Percentiles rank a stretch among this genome's conserved stretches.
These are phyloP conservation scores for Apophysomyces ossiformis DNA, from an alignment of 371 early-diverging fungal species.

Conservation along the genomic window DNA sequence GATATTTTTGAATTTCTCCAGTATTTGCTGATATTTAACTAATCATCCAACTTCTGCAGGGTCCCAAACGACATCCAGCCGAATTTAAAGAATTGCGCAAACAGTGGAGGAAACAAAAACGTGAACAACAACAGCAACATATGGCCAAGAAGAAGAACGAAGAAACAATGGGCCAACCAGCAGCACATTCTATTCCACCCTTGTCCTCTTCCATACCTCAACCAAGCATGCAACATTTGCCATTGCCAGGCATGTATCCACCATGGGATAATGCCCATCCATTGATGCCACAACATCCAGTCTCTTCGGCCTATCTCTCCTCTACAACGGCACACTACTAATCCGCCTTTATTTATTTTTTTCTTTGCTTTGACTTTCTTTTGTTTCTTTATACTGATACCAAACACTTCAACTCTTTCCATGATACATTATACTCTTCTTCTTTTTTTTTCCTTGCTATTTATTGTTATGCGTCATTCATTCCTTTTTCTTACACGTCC, in stretches of 20 bases:
- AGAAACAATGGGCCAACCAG: not conserved
- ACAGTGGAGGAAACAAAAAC: slow-evolving; percentile 37
- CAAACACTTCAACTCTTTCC: not conserved
- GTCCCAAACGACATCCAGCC: slow-evolving; percentile 35
- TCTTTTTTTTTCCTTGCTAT: not conserved
- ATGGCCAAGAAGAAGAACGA: not conserved
- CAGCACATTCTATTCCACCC: not conserved
- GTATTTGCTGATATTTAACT: slow-evolving; percentile 11
- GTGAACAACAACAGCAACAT: slow-evolving; percentile 14
- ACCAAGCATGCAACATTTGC: not conserved
- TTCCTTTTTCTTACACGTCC: not conserved
- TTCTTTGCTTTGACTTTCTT: not conserved
- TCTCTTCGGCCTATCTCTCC: not conserved
- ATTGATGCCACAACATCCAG: not conserved
- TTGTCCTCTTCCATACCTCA: not conserved
- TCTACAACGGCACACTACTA: slow-evolving; percentile 7
- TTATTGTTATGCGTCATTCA: slow-evolving; percentile 8
- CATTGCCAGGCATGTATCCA: slow-evolving; percentile 5
- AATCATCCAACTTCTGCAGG: slow-evolving; percentile 17
- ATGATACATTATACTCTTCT: not conserved
- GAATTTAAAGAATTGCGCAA: slow-evolving; percentile 43
- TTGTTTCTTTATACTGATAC: slow-evolving; percentile 7
- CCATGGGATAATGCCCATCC: not conserved
- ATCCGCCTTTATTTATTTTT: too few species aligned
- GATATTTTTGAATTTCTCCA: not conserved